phyloP scores from a whole-genome alignment of 352 stramenopile species.

The Thalassiosira hispida region DNA sequence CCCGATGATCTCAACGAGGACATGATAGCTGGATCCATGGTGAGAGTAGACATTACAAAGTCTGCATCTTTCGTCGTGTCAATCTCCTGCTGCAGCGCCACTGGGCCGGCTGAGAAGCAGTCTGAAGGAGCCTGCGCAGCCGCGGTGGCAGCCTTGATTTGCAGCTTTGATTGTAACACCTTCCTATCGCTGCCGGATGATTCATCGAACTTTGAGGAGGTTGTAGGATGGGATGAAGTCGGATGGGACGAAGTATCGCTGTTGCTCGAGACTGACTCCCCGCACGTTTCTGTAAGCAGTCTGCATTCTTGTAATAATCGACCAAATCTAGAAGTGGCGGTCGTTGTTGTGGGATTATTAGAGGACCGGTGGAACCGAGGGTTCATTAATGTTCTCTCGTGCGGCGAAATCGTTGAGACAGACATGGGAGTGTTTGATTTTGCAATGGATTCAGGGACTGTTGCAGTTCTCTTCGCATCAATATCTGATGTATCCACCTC shows the following conservation, averaged over 20 bases:
- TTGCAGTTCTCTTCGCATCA: neutral
- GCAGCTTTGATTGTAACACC: neutral
- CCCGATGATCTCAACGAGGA: conserved; percentile 8
- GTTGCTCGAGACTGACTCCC: neutral
- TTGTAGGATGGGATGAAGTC: neutral
- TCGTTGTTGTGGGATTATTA: neutral
- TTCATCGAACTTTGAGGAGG: too few relatives aligned
- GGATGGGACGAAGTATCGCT: neutral
- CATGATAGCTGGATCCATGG: conserved; percentile 26
- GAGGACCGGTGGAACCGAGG: neutral
- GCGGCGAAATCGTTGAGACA: conserved; percentile 43
- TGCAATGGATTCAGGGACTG: neutral
- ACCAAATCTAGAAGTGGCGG: conserved; percentile 47
- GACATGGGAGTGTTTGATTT: conserved; percentile 31
- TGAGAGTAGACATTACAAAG: conserved; percentile 31
- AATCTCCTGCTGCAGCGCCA: conserved; percentile 31
- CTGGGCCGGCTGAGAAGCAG: neutral
- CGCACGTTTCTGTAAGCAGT: conserved; percentile 44
- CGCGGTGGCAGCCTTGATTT: conserved; percentile 1
- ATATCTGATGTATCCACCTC: conserved; percentile 1
- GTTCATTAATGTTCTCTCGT: neutral
- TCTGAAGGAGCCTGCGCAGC: neutral
- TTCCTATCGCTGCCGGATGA: neutral
- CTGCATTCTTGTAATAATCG: conserved; percentile 52
- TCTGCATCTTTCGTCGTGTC: conserved; percentile 25